Percentiles rank a stretch among this genome's conserved stretches.
phyloP scores from a whole-genome alignment of 2,329 filamentous ascomycete species.

The Pseudogymnoascus sp. region DNA sequence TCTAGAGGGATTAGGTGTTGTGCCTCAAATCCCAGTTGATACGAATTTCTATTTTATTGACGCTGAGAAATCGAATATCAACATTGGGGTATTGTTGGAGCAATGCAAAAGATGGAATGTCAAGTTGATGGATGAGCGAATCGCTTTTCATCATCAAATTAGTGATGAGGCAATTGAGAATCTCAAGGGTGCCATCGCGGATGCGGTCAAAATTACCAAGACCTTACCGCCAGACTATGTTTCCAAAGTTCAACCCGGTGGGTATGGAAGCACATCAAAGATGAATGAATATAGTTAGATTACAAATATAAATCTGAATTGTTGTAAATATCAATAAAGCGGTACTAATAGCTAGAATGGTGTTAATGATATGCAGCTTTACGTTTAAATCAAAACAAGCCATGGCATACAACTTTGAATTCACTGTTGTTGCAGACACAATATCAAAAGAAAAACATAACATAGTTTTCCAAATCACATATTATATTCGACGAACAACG shows the following conservation, averaged over 20 bases:
- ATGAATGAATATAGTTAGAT: slow-evolving; percentile 1
- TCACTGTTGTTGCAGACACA: not conserved
- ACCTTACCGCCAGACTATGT: not conserved
- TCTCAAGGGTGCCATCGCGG: not conserved
- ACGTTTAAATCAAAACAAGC: not conserved
- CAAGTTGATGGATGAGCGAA: not conserved
- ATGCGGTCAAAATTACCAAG: not conserved
- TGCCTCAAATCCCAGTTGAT: not conserved
- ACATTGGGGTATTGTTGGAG: not conserved
- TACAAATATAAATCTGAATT: not conserved
- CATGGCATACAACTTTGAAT: not conserved
- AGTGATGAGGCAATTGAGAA: not conserved
- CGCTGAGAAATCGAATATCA: not conserved
- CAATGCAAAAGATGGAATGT: not conserved
- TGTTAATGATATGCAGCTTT: not conserved
- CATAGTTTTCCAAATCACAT: not conserved
- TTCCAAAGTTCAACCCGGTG: not conserved
- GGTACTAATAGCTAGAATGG: not conserved
- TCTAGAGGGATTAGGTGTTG: not conserved
- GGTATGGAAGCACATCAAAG: not conserved
- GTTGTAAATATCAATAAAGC: not conserved
- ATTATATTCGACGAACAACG: not conserved
- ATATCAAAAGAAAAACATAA: not conserved
- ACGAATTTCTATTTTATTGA: not conserved
- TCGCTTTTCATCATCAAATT: not conserved